These are phyloP conservation scores for Fusarium abutilonis DNA, from an alignment of 2,329 filamentous ascomycete species.

Conservation along the genomic window DNA sequence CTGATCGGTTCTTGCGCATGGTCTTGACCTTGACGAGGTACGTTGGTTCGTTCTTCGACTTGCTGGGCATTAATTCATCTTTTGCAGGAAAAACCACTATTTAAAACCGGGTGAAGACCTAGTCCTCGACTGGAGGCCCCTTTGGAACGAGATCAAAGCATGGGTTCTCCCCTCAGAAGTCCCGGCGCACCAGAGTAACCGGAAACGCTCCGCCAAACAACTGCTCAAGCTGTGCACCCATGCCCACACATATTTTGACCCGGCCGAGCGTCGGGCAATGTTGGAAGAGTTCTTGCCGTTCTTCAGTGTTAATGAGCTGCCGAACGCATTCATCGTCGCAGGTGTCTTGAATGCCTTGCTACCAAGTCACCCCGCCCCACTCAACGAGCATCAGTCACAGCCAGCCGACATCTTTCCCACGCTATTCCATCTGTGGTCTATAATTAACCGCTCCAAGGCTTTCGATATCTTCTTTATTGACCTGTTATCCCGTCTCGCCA, in stretches of 20 bases:
- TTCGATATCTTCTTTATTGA: constrained; percentile 91
- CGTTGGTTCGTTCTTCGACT: constrained; percentile 48
- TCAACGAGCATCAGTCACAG: constrained; percentile 77
- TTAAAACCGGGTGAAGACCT: constrained; percentile 89
- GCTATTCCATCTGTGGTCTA: constrained; percentile 95
- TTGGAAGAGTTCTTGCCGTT: constrained; percentile 82
- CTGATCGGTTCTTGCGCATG: constrained; percentile 96
- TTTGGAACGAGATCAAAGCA: constrained; percentile 92
- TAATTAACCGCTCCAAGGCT: constrained; percentile 87
- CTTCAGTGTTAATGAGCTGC: constrained; percentile 92
- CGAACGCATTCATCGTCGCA: constrained; percentile 92
- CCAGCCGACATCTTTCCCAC: constrained; percentile 91
- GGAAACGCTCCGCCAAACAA: constrained; percentile 67
- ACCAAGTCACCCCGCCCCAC: constrained; percentile 81
- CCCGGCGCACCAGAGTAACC: constrained; percentile 68
- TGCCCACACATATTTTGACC: constrained; percentile 91
- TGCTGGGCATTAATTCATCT: constrained; percentile 21
- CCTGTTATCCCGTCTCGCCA: constrained; percentile 84
- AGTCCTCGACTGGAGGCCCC: constrained; percentile 89
- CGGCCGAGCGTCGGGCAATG: constrained; percentile 82
- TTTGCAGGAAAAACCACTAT: constrained; percentile 87
- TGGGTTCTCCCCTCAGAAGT: constrained; percentile 89
- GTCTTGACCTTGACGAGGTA: constrained; percentile 95
- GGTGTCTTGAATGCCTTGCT: constrained; percentile 87
- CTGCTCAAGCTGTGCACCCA: constrained; percentile 91